Conservation (phyloP, 2,329 filamentous ascomycete species). For the Blumeria hordei region DNA sequence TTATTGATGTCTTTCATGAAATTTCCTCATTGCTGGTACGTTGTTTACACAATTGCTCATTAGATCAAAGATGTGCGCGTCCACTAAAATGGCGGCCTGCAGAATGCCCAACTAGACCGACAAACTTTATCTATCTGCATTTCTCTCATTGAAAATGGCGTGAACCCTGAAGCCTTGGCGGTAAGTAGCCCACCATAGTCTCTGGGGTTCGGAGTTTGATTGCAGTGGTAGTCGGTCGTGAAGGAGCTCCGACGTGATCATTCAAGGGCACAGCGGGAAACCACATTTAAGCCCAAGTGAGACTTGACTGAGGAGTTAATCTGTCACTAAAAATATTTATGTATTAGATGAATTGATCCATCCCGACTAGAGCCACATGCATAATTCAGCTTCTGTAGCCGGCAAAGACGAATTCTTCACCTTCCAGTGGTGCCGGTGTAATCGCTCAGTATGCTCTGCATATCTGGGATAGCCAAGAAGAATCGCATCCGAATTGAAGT, state of each 20-base stretch:
- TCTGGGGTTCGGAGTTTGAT: background rate
- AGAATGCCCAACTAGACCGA: conserved; percentile 89
- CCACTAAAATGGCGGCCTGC: conserved; percentile 3
- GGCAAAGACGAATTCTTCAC: too few relatives aligned
- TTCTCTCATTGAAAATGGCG: conserved; percentile 88
- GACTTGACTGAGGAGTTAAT: too few relatives aligned
- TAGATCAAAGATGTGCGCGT: background rate
- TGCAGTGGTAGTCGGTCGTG: conserved; percentile 10
- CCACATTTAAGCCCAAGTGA: background rate
- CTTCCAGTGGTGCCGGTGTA: too few relatives aligned
- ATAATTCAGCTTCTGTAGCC: too few relatives aligned
- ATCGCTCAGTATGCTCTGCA: too few relatives aligned
- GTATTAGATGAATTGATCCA: too few relatives aligned
- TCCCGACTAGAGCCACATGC: too few relatives aligned
- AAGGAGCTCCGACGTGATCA: conserved; percentile 14
- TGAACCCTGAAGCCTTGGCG: conserved; percentile 83
- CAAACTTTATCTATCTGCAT: conserved; percentile 85
- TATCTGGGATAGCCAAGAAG: too few relatives aligned
- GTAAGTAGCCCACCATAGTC: conserved; percentile 26
- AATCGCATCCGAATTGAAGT: too few relatives aligned
- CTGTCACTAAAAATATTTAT: too few relatives aligned
- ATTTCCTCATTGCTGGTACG: conserved; percentile 73
- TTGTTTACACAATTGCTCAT: conserved; percentile 4
- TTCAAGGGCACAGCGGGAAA: conserved; percentile 8
- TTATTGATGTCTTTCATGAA: conserved; percentile 62